Evolutionary conservation across 345 rosid species (phyloP).

Genomic region (Xanthoceras sorbifolium): DNA sequence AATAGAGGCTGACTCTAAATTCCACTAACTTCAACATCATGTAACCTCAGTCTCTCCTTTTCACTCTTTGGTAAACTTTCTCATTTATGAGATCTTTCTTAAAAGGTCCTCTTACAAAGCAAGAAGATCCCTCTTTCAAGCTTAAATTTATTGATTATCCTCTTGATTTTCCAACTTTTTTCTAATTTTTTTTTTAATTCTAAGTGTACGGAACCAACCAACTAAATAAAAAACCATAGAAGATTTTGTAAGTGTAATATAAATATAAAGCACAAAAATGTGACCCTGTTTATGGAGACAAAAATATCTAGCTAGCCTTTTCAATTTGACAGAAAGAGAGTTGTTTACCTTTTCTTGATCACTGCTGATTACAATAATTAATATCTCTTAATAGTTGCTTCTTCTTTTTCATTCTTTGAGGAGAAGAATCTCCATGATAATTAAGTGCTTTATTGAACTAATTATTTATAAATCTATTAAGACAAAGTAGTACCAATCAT

Average conservation of each 20-base stretch:
- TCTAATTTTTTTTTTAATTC: constrained; percentile 15
- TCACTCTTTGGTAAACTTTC: constrained; percentile 5
- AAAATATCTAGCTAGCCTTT: constrained; percentile 19
- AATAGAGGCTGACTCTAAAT: constrained; percentile 47
- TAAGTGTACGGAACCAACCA: constrained; percentile 24
- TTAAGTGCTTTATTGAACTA: constrained; percentile 35
- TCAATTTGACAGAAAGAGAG: constrained; percentile 16
- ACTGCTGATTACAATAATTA: constrained; percentile 1
- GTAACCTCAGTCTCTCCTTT: constrained; percentile 16
- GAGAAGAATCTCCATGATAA: constrained; percentile 25
- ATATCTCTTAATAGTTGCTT: not conserved
- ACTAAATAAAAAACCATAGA: not conserved
- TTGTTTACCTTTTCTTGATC: constrained; percentile 13
- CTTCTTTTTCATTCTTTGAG: not conserved
- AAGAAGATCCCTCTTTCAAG: constrained; percentile 20
- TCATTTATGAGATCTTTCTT: constrained; percentile 19
- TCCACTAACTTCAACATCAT: constrained; percentile 49
- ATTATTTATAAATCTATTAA: constrained; percentile 17
- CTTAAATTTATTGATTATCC: constrained; percentile 20
- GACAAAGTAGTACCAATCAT: constrained; percentile 36
- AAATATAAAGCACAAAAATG: constrained; percentile 20
- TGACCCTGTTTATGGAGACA: constrained; percentile 37
- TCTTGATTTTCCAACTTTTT: constrained; percentile 11
- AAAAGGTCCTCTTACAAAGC: constrained; percentile 26
- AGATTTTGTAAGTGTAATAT: constrained; percentile 18